phyloP scores from a whole-genome alignment of 495 filamentous ascomycete genomes.

The Paragyromitra xinjiangensis region DNA sequence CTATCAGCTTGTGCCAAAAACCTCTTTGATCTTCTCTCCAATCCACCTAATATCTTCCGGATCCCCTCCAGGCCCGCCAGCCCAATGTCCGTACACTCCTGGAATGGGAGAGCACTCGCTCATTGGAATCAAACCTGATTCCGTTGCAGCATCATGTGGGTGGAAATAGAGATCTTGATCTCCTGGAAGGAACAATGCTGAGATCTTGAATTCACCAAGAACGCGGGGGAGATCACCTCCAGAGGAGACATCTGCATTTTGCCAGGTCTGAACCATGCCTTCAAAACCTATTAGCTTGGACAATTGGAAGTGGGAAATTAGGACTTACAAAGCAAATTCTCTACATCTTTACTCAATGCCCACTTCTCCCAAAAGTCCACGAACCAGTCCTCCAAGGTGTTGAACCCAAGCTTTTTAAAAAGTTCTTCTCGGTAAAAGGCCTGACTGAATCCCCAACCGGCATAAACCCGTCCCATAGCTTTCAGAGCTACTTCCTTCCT shows the following conservation, averaged over 20 bases:
- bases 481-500: conserved; percentile 60
- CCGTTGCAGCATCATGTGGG: conserved; percentile 64
- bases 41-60: conserved; percentile 73
- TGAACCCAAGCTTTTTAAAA: conserved; percentile 69
- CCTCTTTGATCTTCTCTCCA: conserved; percentile 66
- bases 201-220: conserved; percentile 60
- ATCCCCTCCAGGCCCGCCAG: conserved; percentile 71
- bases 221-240: conserved; percentile 60
- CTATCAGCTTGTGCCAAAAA: conserved; percentile 41
- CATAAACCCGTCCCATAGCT: conserved; percentile 75
- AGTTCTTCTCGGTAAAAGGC: conserved; percentile 75
- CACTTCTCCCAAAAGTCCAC: conserved; percentile 76
- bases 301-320: conserved; percentile 69
- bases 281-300: conserved; percentile 50
- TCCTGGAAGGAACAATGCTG: conserved; percentile 69
- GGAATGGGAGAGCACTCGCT: conserved; percentile 68
- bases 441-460: conserved; percentile 79
- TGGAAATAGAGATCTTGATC: conserved; percentile 77
- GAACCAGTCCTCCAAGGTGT: conserved; percentile 74
- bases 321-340: conserved; percentile 36
- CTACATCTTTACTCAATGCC: conserved; percentile 60
- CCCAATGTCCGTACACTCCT: conserved; percentile 75
- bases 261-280: conserved; percentile 77
- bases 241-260: conserved; percentile 73
- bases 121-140: conserved; percentile 65